A percentile compares a stretch with the other conserved stretches of the same genome.
phyloP scores from a whole-genome alignment of 352 stramenopile genomes.

The Phytophthora boehmeriae region DNA sequence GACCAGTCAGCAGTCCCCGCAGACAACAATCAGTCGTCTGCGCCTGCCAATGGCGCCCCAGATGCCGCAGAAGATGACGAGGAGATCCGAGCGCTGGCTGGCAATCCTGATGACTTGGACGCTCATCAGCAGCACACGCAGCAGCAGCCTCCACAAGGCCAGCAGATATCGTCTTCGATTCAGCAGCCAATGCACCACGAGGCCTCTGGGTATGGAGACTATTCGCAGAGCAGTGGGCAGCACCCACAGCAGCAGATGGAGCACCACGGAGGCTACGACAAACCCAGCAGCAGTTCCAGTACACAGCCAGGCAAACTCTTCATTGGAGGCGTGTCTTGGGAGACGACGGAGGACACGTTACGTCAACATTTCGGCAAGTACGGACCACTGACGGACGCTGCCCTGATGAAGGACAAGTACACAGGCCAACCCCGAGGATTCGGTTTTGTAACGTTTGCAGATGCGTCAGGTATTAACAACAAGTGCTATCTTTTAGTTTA shows the following conservation, averaged over 20 bases:
- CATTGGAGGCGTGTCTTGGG: constrained; percentile 91
- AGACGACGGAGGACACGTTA: constrained; percentile 93
- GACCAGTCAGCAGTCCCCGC: constrained; percentile 12
- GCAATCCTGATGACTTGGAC: constrained; percentile 59
- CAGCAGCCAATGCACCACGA: constrained; percentile 30
- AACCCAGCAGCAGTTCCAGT: constrained; percentile 16
- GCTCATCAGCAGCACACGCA: constrained; percentile 22
- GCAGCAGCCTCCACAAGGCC: constrained; percentile 16
- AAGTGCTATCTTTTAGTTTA: constrained; percentile 7
- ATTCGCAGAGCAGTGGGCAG: constrained; percentile 39
- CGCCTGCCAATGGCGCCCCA: not conserved
- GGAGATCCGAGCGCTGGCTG: constrained; percentile 67
- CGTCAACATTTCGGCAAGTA: constrained; percentile 91
- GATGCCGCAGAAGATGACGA: constrained; percentile 63
- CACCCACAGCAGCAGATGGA: constrained; percentile 59
- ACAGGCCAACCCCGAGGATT: constrained; percentile 92
- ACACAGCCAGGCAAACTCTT: constrained; percentile 87
- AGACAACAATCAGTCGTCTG: constrained; percentile 11
- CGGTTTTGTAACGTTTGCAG: constrained; percentile 94
- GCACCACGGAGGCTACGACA: constrained; percentile 39
- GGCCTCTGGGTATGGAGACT: constrained; percentile 25
- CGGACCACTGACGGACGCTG: constrained; percentile 83
- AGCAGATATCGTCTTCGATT: constrained; percentile 20
- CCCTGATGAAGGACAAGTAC: constrained; percentile 94
- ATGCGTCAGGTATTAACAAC: constrained; percentile 69